These are phyloP conservation scores for Fabrea salina DNA, from an alignment of 169 alveolate genomes.

Conservation along the genomic window DNA sequence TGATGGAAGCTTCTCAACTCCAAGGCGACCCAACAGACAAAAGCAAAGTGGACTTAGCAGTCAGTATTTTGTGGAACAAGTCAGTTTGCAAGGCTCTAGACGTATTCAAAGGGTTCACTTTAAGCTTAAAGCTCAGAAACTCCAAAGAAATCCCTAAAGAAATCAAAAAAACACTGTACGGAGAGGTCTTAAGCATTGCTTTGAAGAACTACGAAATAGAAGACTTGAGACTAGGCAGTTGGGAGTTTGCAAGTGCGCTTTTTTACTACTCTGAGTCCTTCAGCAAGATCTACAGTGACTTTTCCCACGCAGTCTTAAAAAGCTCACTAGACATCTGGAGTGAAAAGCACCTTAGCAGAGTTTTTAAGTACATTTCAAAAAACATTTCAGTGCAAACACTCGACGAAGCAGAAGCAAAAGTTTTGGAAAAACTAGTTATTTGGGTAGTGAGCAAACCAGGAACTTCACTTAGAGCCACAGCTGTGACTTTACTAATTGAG, in stretches of 20 bases:
- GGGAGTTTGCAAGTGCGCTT: constrained; percentile 11
- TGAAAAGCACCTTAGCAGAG: not conserved
- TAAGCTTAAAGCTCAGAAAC: too few relatives aligned
- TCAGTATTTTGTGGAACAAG: too few relatives aligned
- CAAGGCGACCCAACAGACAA: too few relatives aligned
- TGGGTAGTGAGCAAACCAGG: constrained; percentile 4
- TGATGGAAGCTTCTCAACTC: too few relatives aligned
- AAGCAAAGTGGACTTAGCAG: too few relatives aligned
- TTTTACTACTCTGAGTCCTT: not conserved
- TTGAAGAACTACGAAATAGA: not conserved
- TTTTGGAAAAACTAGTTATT: not conserved
- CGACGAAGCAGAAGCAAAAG: not conserved
- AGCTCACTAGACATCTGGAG: not conserved
- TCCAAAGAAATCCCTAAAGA: too few relatives aligned
- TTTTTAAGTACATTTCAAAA: not conserved
- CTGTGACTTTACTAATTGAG: not conserved
- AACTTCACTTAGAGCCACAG: not conserved
- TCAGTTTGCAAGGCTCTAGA: too few relatives aligned
- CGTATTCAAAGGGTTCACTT: too few relatives aligned
- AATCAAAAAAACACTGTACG: not conserved
- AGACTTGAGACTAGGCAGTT: not conserved
- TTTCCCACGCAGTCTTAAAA: not conserved
- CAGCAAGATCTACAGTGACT: not conserved
- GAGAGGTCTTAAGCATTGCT: not conserved
- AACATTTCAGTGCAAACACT: not conserved